Percentiles rank a stretch among this genome's conserved stretches.
Conservation (phyloP, 2,329 filamentous ascomycete genomes). For the Fusarium pseudonygamai region DNA sequence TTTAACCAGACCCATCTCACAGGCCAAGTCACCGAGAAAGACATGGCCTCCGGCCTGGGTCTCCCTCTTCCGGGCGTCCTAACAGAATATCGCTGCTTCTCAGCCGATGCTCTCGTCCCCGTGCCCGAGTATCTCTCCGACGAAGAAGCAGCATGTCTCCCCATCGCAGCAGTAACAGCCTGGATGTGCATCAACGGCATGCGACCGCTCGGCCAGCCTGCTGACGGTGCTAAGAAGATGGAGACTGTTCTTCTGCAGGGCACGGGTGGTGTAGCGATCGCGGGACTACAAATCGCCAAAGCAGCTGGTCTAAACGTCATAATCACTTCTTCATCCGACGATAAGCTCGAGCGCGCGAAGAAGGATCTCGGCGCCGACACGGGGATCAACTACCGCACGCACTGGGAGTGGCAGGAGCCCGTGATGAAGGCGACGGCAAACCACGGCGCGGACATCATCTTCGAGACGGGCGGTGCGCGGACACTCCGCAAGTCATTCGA, state of each 20-base stretch:
- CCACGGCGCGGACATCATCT: constrained; percentile 62
- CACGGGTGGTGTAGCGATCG: constrained; percentile 63
- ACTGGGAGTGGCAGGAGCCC: constrained; percentile 60
- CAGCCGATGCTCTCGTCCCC: constrained; percentile 62
- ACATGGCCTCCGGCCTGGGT: constrained; percentile 68
- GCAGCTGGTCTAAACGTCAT: constrained; percentile 61
- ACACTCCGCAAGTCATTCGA: constrained; percentile 64
- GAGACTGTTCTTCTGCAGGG: constrained; percentile 61
- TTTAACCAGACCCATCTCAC: constrained; percentile 67
- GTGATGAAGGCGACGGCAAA: constrained; percentile 57
- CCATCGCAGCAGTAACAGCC: constrained; percentile 70
- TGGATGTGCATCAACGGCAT: constrained; percentile 73
- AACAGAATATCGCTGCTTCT: constrained; percentile 68
- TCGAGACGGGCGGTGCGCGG: constrained; percentile 63
- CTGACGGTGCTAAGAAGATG: constrained; percentile 33
- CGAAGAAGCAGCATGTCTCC: constrained; percentile 68
- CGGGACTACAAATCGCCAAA: constrained; percentile 63
- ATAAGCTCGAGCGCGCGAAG: constrained; percentile 58
- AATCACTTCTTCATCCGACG: constrained; percentile 64
- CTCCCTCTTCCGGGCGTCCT: constrained; percentile 67
- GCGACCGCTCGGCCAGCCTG: constrained; percentile 60
- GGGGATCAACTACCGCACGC: constrained; percentile 63
- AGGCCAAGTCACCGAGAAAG: constrained; percentile 65
- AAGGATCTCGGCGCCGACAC: constrained; percentile 60
- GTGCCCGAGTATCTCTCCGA: constrained; percentile 66